Base-by-base conservation (phyloP, 2,329 filamentous ascomycete genomes). In the Epichloe uncinata region DNA sequence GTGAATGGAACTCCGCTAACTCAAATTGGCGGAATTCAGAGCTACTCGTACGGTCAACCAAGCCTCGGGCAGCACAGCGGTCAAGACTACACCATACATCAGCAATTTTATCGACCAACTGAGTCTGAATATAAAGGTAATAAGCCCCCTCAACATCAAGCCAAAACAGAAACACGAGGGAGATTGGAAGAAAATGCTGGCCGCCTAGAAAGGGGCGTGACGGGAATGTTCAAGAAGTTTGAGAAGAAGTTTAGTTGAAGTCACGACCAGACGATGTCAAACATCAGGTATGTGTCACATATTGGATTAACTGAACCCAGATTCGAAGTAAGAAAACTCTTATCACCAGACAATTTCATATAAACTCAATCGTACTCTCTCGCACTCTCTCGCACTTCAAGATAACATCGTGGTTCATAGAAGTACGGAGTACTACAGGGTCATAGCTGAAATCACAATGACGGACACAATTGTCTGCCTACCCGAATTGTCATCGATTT, bases 201-300 rank as follows among this genome's bases (percentile, higher is more conserved):
- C 30, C 74, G 78, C 57, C 58, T 88, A 35, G 85, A 89, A 68
- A 81, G 80, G 63, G 81, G 83, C 1, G 77, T 88, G 4, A 77
- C 79, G 30, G 79, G 81, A 6, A 82, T 88, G 71, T 65, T 89
- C 56, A 87, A 84, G 74, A 87, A 82, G 68, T 75, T 89, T 65
- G 85, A 89, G 69, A 87, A 86, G 78, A 85, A 80, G 62, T 82
- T 84, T 66, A 74, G 73, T 0, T 80, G 63, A 47, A 22, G 7
- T 20, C 22, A 35, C 16, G 33, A 22, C 9, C 15, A 8, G 22
- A 43, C 15, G 4, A 30, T 9, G 30, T 30, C 4, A 30, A 30
- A 11, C 8, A 30, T 30, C 8, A 3, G 3, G 30, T 0, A 30
- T 30, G 30, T 30, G 30, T 30, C 9, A 30, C 9, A 30, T 11